These are phyloP conservation scores for Phycomyces nitens DNA, from an alignment of 192 early-diverging fungal genomes.

Conservation along the genomic window DNA sequence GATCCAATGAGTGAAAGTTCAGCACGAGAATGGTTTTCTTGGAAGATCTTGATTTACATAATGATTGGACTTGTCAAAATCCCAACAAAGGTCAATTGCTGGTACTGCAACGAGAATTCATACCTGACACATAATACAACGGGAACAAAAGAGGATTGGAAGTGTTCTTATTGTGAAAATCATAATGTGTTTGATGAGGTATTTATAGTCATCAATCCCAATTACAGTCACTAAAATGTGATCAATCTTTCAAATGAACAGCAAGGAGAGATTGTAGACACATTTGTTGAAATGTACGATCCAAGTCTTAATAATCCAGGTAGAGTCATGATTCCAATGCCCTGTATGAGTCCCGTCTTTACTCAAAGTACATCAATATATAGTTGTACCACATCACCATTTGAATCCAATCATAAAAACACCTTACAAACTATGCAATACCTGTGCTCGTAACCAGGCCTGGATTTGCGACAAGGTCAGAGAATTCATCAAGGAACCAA, in stretches of 20 bases:
- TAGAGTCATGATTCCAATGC: not conserved
- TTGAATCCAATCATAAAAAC: not conserved
- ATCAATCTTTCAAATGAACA: not conserved
- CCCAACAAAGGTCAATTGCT: constrained; percentile 18
- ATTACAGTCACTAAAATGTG: not conserved
- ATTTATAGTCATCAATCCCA: not conserved
- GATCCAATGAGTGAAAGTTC: too few relatives aligned
- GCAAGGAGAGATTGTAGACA: not conserved
- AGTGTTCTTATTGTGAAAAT: constrained; percentile 11
- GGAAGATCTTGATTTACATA: not conserved
- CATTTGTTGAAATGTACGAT: not conserved
- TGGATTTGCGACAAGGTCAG: not conserved
- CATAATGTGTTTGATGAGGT: constrained; percentile 15
- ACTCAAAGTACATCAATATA: not conserved
- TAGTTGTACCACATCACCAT: not conserved
- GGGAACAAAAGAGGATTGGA: constrained; percentile 6
- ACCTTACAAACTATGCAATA: not conserved
- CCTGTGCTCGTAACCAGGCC: not conserved
- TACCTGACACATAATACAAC: constrained; percentile 7
- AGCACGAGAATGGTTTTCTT: not conserved
- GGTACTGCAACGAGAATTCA: constrained; percentile 18
- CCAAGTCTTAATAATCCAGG: not conserved
- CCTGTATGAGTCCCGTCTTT: not conserved
- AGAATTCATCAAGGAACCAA: not conserved
- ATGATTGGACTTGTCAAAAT: not conserved